These are phyloP conservation scores for Sarocladiaceae sp. DNA, from an alignment of 2,329 filamentous ascomycete species.

Conservation along the genomic window DNA sequence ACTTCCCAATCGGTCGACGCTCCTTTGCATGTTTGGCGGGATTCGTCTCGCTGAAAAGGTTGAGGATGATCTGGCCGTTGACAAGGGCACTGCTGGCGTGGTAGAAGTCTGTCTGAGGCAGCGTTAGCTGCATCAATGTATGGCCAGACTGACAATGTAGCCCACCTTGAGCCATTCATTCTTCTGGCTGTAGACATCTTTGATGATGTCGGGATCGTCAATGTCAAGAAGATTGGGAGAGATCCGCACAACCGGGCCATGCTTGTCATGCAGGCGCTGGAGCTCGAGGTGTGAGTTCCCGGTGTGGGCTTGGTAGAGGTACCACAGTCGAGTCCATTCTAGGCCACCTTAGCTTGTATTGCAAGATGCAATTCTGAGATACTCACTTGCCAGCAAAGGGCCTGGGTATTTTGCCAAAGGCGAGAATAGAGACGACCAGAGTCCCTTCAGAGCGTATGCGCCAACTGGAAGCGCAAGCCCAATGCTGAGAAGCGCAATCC, in stretches of 20 bases:
- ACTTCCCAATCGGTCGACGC: conserved; percentile 19
- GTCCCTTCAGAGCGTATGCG: not conserved
- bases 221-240: conserved; percentile 27
- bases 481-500: not conserved
- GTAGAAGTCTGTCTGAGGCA: conserved; percentile 21
- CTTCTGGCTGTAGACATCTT: not conserved
- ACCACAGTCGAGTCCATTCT: conserved; percentile 30
- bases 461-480: not conserved
- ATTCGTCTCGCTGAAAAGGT: conserved; percentile 20
- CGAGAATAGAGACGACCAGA: conserved; percentile 17
- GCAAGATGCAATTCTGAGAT: not conserved
- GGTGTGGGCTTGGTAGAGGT: conserved; percentile 21
- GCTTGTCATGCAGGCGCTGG: conserved; percentile 28
- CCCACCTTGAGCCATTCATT: not conserved
- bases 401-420: conserved; percentile 26
- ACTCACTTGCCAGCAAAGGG: conserved; percentile 23
- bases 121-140: too few relatives aligned
- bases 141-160: too few relatives aligned
- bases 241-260: conserved; percentile 34
- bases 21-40: conserved; percentile 16
- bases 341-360: not conserved
- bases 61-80: conserved; percentile 19
- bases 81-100: conserved; percentile 19
- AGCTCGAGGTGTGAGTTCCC: conserved; percentile 23
- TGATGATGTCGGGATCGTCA: conserved; percentile 1